Percentiles rank a stretch among this genome's conserved stretches.
Conservation (phyloP, 768 basidiomycete genomes). For the Rhodotorula kratochvilovae region DNA sequence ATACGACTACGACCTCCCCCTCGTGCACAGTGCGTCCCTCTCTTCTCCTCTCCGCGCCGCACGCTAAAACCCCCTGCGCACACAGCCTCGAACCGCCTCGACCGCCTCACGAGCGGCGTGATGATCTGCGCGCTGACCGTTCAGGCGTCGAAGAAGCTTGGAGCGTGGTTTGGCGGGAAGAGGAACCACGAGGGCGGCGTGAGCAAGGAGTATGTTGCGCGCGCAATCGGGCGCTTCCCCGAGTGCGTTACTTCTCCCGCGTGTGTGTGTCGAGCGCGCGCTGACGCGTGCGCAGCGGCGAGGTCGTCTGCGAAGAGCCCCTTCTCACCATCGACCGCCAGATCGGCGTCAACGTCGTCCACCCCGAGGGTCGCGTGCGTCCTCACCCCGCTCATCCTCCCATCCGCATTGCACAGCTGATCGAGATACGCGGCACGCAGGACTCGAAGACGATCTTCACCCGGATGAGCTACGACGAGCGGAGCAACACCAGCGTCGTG, state of each 20-base stretch:
- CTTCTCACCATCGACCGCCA: constrained; percentile 88
- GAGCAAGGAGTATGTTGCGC: constrained; percentile 77
- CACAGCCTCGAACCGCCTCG: constrained; percentile 88
- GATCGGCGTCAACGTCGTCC: constrained; percentile 93
- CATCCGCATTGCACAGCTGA: too few species aligned
- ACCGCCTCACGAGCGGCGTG: constrained; percentile 86
- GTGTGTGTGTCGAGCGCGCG: not conserved
- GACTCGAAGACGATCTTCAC: constrained; percentile 84
- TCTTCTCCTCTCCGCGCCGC: constrained; percentile 19
- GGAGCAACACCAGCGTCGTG: constrained; percentile 77
- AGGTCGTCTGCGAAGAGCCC: constrained; percentile 77
- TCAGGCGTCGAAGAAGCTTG: constrained; percentile 63
- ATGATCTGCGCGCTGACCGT: constrained; percentile 84
- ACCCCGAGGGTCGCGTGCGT: constrained; percentile 84
- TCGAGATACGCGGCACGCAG: constrained; percentile 51
- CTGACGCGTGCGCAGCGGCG: constrained; percentile 55
- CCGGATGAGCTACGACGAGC: constrained; percentile 70
- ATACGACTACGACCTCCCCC: constrained; percentile 72
- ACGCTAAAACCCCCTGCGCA: not conserved
- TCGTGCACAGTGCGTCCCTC: constrained; percentile 68
- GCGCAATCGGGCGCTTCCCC: constrained; percentile 80
- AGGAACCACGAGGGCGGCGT: constrained; percentile 61
- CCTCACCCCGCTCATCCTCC: not conserved
- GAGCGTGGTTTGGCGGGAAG: constrained; percentile 65
- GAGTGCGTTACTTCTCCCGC: constrained; percentile 56